Percentiles rank a stretch among this genome's conserved stretches.
Conservation (phyloP, 306 rosid genomes). For the Cucumis cinereus region DNA sequence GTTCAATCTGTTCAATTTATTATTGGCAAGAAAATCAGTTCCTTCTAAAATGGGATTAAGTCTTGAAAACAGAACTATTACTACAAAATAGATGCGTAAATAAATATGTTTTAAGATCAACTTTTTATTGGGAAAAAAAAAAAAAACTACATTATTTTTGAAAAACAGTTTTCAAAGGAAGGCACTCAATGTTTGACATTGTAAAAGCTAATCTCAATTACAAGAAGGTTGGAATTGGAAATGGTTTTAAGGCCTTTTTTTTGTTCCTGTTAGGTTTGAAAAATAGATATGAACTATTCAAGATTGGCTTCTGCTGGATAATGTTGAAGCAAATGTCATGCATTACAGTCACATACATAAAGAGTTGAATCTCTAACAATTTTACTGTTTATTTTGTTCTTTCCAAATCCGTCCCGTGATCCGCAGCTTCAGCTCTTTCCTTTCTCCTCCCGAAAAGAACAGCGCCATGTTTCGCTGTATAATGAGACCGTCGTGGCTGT, state of each 20-base stretch:
- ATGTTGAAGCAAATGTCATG: slow-evolving; percentile 3
- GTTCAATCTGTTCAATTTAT: background rate
- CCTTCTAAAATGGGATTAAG: background rate
- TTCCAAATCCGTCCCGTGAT: slow-evolving; percentile 7
- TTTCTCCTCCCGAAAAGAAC: slow-evolving; percentile 5
- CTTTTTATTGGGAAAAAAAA: background rate
- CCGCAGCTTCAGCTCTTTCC: slow-evolving; percentile 9
- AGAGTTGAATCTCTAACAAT: background rate
- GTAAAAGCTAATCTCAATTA: slow-evolving; percentile 1
- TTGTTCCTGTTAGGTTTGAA: background rate
- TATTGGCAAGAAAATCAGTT: background rate
- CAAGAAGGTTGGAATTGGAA: background rate
- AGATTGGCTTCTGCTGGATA: background rate
- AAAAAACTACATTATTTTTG: background rate
- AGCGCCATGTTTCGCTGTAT: slow-evolving; percentile 7
- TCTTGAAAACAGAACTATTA: background rate
- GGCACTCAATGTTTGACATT: background rate
- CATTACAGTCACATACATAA: background rate
- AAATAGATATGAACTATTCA: background rate
- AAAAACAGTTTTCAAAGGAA: background rate
- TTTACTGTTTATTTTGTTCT: slow-evolving; percentile 2
- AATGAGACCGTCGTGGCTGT: slow-evolving; percentile 7
- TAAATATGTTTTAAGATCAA: background rate
- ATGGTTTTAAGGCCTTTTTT: background rate
- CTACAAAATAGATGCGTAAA: background rate